Conservation (phyloP, 169 alveolate species). For the Plasmodium relictum region DNA sequence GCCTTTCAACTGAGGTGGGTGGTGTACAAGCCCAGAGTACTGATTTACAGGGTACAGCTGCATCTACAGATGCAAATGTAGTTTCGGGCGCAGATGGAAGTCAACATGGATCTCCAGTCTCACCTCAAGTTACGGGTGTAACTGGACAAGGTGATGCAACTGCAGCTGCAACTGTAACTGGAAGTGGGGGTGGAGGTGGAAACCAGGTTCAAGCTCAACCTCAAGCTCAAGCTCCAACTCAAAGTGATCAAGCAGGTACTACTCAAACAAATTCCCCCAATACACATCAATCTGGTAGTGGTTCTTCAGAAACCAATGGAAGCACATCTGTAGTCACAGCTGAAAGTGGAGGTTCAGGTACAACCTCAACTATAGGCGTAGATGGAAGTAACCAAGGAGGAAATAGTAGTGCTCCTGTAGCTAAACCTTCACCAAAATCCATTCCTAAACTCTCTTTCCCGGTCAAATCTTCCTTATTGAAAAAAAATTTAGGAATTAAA, state of each 20-base stretch:
- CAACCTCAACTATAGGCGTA: background rate
- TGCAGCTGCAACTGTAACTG: too few relatives aligned
- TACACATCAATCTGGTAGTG: too few relatives aligned
- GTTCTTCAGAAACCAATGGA: background rate
- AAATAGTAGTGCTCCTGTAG: background rate
- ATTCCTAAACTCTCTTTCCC: background rate
- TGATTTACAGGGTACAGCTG: too few relatives aligned
- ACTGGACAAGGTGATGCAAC: background rate
- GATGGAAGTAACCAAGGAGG: background rate
- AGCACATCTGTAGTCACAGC: background rate
- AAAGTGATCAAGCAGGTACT: too few relatives aligned
- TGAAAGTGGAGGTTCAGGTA: background rate
- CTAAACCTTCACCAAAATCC: background rate
- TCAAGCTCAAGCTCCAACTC: too few relatives aligned
- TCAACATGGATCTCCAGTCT: too few relatives aligned
- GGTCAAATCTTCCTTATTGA: slow-evolving; percentile 40
- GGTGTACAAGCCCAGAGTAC: too few relatives aligned
- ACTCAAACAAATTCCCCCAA: too few relatives aligned
- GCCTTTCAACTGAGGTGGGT: background rate
- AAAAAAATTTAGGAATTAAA: slow-evolving; percentile 38
- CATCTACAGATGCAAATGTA: too few relatives aligned
- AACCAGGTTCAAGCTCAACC: too few relatives aligned
- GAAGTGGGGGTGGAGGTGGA: too few relatives aligned
- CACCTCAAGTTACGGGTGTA: background rate
- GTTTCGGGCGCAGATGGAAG: too few relatives aligned